phyloP scores from a whole-genome alignment of 352 stramenopile genomes.

The Salisapilia sapeloensis region DNA sequence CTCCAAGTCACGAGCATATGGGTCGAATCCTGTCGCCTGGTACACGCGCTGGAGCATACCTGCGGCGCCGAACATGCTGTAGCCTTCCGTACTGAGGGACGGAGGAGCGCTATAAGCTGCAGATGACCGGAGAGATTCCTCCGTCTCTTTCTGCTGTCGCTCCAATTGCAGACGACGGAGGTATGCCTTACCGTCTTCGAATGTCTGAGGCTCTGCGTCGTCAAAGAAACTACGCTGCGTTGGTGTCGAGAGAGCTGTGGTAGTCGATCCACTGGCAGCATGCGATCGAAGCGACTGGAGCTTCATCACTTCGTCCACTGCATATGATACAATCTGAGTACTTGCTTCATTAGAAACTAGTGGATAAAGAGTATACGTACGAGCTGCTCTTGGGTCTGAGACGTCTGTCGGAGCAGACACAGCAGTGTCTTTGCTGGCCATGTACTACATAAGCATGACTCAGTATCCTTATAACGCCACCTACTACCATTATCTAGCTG shows the following conservation, averaged over 20 bases:
- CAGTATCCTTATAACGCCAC: slow-evolving; percentile 2
- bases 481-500: slow-evolving; percentile 10
- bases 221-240: slow-evolving; percentile 63
- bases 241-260: neutral
- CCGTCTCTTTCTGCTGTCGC: slow-evolving; percentile 20
- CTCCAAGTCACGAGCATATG: slow-evolving; percentile 33
- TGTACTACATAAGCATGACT: neutral
- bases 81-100: slow-evolving; percentile 34
- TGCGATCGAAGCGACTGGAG: slow-evolving; percentile 31
- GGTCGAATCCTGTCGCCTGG: slow-evolving; percentile 70
- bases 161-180: slow-evolving; percentile 28
- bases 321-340: slow-evolving; percentile 2
- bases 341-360: slow-evolving; percentile 2
- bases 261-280: slow-evolving; percentile 13
- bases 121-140: slow-evolving; percentile 27
- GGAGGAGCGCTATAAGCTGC: slow-evolving; percentile 2
- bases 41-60: slow-evolving; percentile 62
- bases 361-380: slow-evolving; percentile 2
- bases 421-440: slow-evolving; percentile 2
- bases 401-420: slow-evolving; percentile 1
- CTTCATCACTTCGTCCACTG: slow-evolving; percentile 54
- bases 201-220: slow-evolving; percentile 27
- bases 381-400: neutral
- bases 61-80: slow-evolving; percentile 50
- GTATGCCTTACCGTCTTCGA: slow-evolving; percentile 60